Base-by-base conservation (phyloP, 2,329 filamentous ascomycete genomes). In the Xylariaceae sp. region DNA sequence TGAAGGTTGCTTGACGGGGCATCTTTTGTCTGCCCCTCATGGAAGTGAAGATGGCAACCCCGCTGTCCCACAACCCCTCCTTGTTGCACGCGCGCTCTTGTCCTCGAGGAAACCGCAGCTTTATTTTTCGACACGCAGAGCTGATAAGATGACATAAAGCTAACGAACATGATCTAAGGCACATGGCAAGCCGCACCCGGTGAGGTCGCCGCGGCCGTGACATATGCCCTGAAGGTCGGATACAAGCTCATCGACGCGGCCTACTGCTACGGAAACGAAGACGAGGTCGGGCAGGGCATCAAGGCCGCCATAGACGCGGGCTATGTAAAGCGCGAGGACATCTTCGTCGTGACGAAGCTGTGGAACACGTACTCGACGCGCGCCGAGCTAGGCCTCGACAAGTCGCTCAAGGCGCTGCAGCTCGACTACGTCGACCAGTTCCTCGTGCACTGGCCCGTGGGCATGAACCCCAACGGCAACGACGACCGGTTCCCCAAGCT, bases 261-360 rank as follows among this genome's bases (percentile, higher is more conserved):
- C 5, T 91, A 89, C 78, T 89, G 87, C 76, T 92, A 92, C 75
- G 87, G 81, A 65, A 93, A 96, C 73, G 92, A 96, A 76, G 83
- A 88, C 44, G 90, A 94, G 73, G 91, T 96, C 14, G 92, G 92
- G 62, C 78, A 87, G 70, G 92, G 89, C 8, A 82, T 96, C 51
- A 85, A 86, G 71, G 87, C 90, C 53, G 91, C 89, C 26, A 86
- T 94, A 68, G 80, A 78, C 23, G 77, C 85, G 4, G 90, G 90
- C 21, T 79, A 84, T 60, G 78, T 90, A 67, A 89, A 88, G 81
- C 84, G 91, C 60, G 84, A 89, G 72, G 90, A 96, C 56, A 76
- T 96, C 60, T 96, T 95, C 76, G 85, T 96, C 57, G 90, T 91
- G 52, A 91, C 87, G 68, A 96, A 96, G 82, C 83, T 93, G 33